Percentiles rank a stretch among this genome's conserved stretches.
These are phyloP conservation scores for Pseudopediastrum boryanum DNA, from an alignment of 139 green algal species.

Conservation along the genomic window DNA sequence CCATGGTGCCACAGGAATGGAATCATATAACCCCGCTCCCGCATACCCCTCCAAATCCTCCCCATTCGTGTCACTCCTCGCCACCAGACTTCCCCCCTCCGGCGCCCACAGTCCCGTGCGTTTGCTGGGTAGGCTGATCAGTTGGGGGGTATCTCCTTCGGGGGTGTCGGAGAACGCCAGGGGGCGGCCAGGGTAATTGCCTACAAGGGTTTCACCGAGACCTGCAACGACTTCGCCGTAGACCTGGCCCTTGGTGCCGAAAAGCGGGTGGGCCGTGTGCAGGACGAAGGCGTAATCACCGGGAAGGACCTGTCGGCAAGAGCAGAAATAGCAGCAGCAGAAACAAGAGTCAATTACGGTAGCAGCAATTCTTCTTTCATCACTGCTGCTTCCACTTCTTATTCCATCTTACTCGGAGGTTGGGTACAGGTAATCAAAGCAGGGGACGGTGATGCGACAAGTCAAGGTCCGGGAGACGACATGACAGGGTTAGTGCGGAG, in stretches of 20 bases:
- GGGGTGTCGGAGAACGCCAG: constrained; percentile 17
- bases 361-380: too few species aligned
- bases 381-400: too few species aligned
- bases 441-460: too few species aligned
- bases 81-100: constrained; percentile 43
- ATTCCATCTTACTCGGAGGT: too few species aligned
- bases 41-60: constrained; percentile 91
- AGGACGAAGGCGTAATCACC: constrained; percentile 92
- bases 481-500: too few species aligned
- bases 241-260: constrained; percentile 47
- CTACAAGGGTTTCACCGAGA: constrained; percentile 87
- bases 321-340: neutral
- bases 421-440: too few species aligned
- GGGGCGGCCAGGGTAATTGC: constrained; percentile 74
- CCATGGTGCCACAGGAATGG: constrained; percentile 64
- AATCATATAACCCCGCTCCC: constrained; percentile 87
- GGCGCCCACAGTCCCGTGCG: constrained; percentile 56
- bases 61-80: constrained; percentile 91
- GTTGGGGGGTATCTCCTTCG: neutral
- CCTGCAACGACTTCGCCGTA: constrained; percentile 85
- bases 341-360: neutral
- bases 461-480: too few species aligned
- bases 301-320: constrained; percentile 62
- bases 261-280: constrained; percentile 89
- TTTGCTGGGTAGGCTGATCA: constrained; percentile 76